Conservation (phyloP, 345 rosid species). For the Erodium maritimum region DNA sequence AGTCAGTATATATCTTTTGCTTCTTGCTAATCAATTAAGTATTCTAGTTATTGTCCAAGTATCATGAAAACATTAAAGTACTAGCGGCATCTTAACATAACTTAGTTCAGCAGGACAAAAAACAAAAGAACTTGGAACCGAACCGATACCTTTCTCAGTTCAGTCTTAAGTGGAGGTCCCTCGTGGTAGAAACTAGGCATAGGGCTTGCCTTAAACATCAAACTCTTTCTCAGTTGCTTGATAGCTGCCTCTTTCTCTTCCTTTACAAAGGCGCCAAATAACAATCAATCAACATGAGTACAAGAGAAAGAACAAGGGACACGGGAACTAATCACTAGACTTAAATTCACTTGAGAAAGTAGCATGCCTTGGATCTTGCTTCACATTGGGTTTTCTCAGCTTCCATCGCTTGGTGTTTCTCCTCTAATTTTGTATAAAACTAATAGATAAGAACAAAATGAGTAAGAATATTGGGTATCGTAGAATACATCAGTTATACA, state of each 20-base stretch:
- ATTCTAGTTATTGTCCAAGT: background rate
- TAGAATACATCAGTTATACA: background rate
- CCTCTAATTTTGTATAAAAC: slow-evolving; percentile 78
- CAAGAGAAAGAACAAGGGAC: background rate
- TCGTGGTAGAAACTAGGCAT: slow-evolving; percentile 92
- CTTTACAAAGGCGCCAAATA: slow-evolving; percentile 16
- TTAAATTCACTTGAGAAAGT: background rate
- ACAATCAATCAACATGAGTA: background rate
- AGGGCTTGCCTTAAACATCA: slow-evolving; percentile 79
- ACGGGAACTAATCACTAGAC: background rate
- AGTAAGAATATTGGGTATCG: background rate
- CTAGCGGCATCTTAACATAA: background rate
- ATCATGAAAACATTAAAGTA: background rate
- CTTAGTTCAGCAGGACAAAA: background rate
- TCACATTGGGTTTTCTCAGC: slow-evolving; percentile 65
- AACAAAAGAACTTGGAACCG: too few species aligned
- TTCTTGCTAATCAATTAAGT: too few species aligned
- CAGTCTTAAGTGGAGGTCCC: slow-evolving; percentile 69
- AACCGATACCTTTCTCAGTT: slow-evolving; percentile 69
- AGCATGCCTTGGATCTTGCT: slow-evolving; percentile 60
- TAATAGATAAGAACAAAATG: slow-evolving; percentile 16
- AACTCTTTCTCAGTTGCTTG: slow-evolving; percentile 73
- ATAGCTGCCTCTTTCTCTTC: slow-evolving; percentile 95
- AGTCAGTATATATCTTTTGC: too few species aligned
- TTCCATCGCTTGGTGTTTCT: slow-evolving; percentile 73